Percentiles rank a stretch among this genome's conserved stretches.
phyloP scores from a whole-genome alignment of 768 basidiomycete species.

The Austroboletus eburneus region DNA sequence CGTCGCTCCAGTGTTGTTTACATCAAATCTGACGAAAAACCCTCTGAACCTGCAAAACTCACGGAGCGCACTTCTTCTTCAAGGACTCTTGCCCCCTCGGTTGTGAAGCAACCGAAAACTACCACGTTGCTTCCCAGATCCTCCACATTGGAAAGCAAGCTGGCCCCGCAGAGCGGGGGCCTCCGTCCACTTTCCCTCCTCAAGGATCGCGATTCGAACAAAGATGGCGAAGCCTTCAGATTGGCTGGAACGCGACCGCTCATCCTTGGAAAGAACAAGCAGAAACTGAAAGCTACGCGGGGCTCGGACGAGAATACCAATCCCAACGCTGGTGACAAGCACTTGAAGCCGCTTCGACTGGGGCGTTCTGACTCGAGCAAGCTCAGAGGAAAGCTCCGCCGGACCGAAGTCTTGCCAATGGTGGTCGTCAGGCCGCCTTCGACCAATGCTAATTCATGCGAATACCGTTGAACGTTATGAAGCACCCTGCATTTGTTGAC shows the following conservation, averaged over 20 bases:
- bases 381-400: constrained; percentile 52
- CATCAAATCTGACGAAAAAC: constrained; percentile 55
- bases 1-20: constrained; percentile 62
- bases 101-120: constrained; percentile 49
- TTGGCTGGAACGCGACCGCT: constrained; percentile 49
- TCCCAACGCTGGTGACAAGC: constrained; percentile 38
- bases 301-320: constrained; percentile 28
- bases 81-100: constrained; percentile 41
- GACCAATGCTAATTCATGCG: constrained; percentile 42
- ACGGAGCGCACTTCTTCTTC: constrained; percentile 8
- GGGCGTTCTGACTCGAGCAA: constrained; percentile 61
- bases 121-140: constrained; percentile 44
- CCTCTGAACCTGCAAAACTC: background rate
- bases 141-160: constrained; percentile 24
- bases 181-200: constrained; percentile 62
- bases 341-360: constrained; percentile 58
- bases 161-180: constrained; percentile 41
- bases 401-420: constrained; percentile 53
- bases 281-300: constrained; percentile 29
- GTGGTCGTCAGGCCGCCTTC: constrained; percentile 64
- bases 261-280: constrained; percentile 51
- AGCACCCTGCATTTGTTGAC: background rate
- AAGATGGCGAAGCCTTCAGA: constrained; percentile 19
- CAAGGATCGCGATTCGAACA: constrained; percentile 51
- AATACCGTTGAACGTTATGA: constrained; percentile 32